phyloP scores from a whole-genome alignment of 2,329 filamentous ascomycete species.

The Exophiala viscosa region DNA sequence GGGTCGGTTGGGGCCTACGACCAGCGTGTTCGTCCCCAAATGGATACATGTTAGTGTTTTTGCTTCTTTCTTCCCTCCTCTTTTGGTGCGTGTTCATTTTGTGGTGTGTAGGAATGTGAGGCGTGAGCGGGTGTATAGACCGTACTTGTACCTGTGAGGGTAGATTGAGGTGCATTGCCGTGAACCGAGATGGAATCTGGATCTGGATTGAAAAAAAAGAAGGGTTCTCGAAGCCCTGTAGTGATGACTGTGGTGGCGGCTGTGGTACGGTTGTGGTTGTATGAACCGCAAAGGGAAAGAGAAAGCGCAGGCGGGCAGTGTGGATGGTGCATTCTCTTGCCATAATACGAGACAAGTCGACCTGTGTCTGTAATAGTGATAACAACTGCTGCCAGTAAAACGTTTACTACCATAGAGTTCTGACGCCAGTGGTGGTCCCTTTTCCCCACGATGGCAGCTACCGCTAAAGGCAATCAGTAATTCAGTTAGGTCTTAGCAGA shows the following conservation, averaged over 20 bases:
- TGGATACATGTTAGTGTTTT: neutral
- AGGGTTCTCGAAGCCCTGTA: slow-evolving; percentile 15
- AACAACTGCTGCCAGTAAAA: too few species aligned
- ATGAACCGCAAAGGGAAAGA: neutral
- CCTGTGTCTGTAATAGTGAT: too few species aligned
- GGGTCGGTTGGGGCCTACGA: neutral
- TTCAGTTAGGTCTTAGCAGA: too few species aligned
- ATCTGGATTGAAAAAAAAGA: slow-evolving; percentile 7
- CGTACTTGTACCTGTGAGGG: neutral
- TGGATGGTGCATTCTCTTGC: neutral
- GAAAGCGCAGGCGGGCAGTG: neutral
- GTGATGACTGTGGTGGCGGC: neutral
- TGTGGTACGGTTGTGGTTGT: neutral
- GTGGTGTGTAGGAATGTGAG: neutral
- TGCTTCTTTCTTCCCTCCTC: neutral
- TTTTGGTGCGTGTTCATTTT: neutral
- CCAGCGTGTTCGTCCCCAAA: too few species aligned
- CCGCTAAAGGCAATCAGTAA: too few species aligned
- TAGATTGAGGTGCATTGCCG: slow-evolving; percentile 9
- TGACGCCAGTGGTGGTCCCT: too few species aligned
- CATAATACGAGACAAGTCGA: too few species aligned
- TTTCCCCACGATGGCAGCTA: too few species aligned
- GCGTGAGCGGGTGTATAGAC: neutral
- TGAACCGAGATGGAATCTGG: slow-evolving; percentile 13
- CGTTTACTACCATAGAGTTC: too few species aligned